Evolutionary conservation across 129 eudicot genomes (phyloP), one percentile per base, ranked within the genome.

Genomic region (Artemisia argyi): DNA sequence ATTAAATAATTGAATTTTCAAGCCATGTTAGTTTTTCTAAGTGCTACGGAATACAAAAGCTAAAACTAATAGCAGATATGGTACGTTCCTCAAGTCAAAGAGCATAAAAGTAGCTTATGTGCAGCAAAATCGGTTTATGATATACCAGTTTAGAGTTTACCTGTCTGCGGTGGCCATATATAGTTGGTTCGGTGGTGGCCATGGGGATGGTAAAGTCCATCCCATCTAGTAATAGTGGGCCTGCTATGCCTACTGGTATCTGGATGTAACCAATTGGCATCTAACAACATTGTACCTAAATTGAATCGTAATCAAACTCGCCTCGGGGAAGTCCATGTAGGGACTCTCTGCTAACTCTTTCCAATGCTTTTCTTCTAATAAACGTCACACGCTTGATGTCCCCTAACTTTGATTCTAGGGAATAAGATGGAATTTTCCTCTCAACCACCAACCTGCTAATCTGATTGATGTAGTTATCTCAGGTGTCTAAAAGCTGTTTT

Each of bases 121-220:
- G n/a, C n/a, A n/a, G n/a, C n/a, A n/a, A n/a, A n/a, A n/a, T n/a
- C n/a, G n/a, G n/a, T n/a, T n/a, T n/a, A n/a, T n/a, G n/a, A n/a
- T n/a, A n/a, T n/a, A n/a, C n/a, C n/a, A n/a, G n/a, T n/a, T n/a
- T n/a, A n/a, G n/a, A n/a, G n/a, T n/a, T n/a, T n/a, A n/a, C n/a
- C n/a, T n/a, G n/a, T n/a, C n/a, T n/a, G n/a, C n/a, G n/a, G n/a
- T n/a, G n/a, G n/a, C n/a, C n/a, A n/a, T n/a, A n/a, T n/a, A n/a
- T n/a, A n/a, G n/a, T n/a, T n/a, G n/a, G n/a, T 64, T 87, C 87
- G 13, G 89, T 87, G 5, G 93, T 87, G 39, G 85, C 89, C 93
- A 87, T 87, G 0, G 93, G 93, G 20, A 87, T 79, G 12, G 82
- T 68, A 20, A 76, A 84, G 44, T 87, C 93, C 11, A 78, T 48